Evolutionary conservation across 1,284 basidiomycete genomes (phyloP).

Genomic region (Fomitopsis pinicola): DNA sequence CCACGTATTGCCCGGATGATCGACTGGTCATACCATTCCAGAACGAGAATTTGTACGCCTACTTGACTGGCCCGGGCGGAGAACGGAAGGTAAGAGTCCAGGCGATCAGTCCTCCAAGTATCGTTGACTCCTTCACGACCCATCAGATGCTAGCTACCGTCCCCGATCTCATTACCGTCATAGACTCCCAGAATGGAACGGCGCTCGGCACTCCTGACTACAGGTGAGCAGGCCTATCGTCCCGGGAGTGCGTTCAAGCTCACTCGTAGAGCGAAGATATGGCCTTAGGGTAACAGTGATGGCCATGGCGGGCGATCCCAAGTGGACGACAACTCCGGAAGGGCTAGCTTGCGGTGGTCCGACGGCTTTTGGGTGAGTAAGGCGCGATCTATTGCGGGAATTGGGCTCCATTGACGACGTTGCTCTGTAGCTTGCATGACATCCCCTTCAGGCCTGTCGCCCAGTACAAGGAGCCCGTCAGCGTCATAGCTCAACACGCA

Average conservation of each 20-base stretch:
- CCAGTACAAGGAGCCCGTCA: constrained; percentile 23
- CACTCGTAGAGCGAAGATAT: constrained; percentile 34
- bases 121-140: neutral
- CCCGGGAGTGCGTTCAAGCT: neutral
- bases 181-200: constrained; percentile 51
- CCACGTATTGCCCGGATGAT: constrained; percentile 18
- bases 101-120: neutral
- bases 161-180: constrained; percentile 53
- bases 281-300: constrained; percentile 54
- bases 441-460: constrained; percentile 25
- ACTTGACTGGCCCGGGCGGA: constrained; percentile 33
- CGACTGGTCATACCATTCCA: constrained; percentile 46
- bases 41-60: constrained; percentile 52
- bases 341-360: constrained; percentile 53
- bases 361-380: constrained; percentile 26
- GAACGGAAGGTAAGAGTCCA: constrained; percentile 21
- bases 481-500: constrained; percentile 24
- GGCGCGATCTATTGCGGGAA: neutral
- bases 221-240: constrained; percentile 15
- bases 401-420: neutral
- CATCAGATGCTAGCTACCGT: constrained; percentile 40
- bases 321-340: constrained; percentile 48
- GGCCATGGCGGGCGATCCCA: constrained; percentile 51
- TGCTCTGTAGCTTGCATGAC: constrained; percentile 16
- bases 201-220: constrained; percentile 48